These are phyloP conservation scores for Lactarius trivialis DNA, from an alignment of 768 basidiomycete species.

Conservation along the genomic window DNA sequence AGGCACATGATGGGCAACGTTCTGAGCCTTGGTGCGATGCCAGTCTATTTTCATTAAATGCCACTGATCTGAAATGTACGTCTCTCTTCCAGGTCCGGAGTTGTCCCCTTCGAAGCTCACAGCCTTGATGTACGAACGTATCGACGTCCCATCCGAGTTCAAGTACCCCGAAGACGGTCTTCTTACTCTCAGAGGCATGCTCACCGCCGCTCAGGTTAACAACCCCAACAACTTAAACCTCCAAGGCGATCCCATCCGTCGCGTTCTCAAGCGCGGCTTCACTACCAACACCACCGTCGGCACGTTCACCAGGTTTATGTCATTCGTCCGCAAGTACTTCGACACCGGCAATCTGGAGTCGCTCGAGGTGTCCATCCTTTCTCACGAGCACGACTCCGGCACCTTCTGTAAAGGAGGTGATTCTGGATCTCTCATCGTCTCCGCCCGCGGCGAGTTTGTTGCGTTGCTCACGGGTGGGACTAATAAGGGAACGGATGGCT, in stretches of 20 bases:
- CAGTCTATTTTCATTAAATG: conserved; percentile 14
- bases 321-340: conserved; percentile 24
- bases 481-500: conserved; percentile 22
- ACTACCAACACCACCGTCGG: conserved; percentile 26
- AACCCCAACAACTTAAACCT: conserved; percentile 23
- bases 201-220: conserved; percentile 23
- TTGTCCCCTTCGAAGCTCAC: conserved; percentile 14
- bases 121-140: conserved; percentile 21
- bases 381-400: conserved; percentile 23
- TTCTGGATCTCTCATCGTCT: conserved; percentile 26
- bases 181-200: conserved; percentile 24
- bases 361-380: conserved; percentile 23
- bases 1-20: conserved; percentile 26
- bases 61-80: conserved; percentile 17
- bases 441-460: conserved; percentile 22
- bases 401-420: conserved; percentile 27
- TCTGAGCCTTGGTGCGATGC: conserved; percentile 25
- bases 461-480: conserved; percentile 24
- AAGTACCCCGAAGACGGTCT: conserved; percentile 27
- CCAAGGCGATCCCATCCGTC: conserved; percentile 25
- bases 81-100: conserved; percentile 22
- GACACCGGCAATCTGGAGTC: conserved; percentile 23
- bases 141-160: conserved; percentile 26
- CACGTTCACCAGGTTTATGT: conserved; percentile 23
- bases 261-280: conserved; percentile 26